These are phyloP conservation scores for Solanum verrucosum DNA, from an alignment of 257 asterid species.

Conservation along the genomic window DNA sequence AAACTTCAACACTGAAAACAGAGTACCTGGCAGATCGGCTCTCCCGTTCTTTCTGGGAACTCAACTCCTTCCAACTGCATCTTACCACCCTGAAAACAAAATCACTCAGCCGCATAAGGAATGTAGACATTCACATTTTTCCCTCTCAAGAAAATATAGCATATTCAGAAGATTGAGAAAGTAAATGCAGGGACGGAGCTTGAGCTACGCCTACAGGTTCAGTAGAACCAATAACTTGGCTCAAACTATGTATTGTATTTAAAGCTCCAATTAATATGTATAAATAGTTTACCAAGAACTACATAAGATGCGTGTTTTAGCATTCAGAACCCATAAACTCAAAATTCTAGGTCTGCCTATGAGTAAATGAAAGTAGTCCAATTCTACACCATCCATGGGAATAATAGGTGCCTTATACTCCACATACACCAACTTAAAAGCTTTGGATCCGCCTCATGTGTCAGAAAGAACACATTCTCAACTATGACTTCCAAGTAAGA, in stretches of 20 bases:
- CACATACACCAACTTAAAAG: neutral
- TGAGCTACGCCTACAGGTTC: neutral
- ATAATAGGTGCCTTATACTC: neutral
- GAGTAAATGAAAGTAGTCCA: neutral
- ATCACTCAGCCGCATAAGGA: neutral
- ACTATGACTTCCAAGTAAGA: neutral
- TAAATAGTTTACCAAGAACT: neutral
- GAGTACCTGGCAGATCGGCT: conserved; percentile 74
- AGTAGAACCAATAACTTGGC: neutral
- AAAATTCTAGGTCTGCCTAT: neutral
- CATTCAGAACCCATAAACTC: neutral
- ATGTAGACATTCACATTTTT: neutral
- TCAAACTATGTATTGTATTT: neutral
- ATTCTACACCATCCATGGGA: neutral
- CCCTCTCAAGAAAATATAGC: neutral
- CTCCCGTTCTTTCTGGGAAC: conserved; percentile 81
- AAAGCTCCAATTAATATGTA: neutral
- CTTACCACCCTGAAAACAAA: conserved; percentile 15
- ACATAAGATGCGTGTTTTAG: neutral
- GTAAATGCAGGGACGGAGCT: neutral
- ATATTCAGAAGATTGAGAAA: neutral
- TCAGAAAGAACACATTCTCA: neutral
- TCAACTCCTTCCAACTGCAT: conserved; percentile 43
- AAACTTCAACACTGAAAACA: neutral
- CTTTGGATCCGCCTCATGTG: neutral